Evolutionary conservation across 352 stramenopile genomes (phyloP), one percentile per base, ranked within the genome.

Genomic region (Pythium rishiriense): DNA sequence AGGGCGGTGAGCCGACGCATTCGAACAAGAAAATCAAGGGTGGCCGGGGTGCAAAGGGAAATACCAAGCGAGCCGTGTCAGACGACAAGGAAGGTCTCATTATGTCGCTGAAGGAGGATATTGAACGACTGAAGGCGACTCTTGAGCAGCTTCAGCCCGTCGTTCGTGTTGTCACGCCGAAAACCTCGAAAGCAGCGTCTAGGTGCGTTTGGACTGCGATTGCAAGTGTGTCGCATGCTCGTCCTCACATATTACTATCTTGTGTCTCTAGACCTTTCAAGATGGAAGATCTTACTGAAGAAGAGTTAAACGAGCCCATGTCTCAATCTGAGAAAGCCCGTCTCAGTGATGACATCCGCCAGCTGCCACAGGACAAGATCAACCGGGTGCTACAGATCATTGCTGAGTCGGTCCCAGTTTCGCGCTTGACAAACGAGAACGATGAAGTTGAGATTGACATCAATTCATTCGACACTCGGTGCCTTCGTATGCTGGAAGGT

Each of bases 401-500:
- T 65, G 80, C 85, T 5, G 87, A 96, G 61, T 85, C 85, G 33
- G 82, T 96, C 58, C 87, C 85, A n/a, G 80, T 94, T 41, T 79
- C 85, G 17, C 93, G 91, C 29, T 70, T 94, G 35, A 83, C 83
- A 11, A 91, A 94, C 53, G 85, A 92, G 60, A 85, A 90, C 50
- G 81, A 91, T 49, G 87, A 94, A 83, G 81, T 96, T 58, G 87
- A 96, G 73, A 85, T 96, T 75, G 87, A 96, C 51, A 91, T 96
- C 70, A 94, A 94, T 62, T 83, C 85, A 57, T 94, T 96, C 64
- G 85, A 94, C 56, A 94, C 87, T 3, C 70, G 86, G 29, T 94
- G 85, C 70, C 74, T 96, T 61, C 77, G 87, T 42, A 94, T 94
- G 85, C 81, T 96, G 46, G 85, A 96, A 84, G 86, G 86, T 70